These are phyloP conservation scores for Solanum gracilifrons DNA, from an alignment of 257 asterid species.

Conservation along the genomic window DNA sequence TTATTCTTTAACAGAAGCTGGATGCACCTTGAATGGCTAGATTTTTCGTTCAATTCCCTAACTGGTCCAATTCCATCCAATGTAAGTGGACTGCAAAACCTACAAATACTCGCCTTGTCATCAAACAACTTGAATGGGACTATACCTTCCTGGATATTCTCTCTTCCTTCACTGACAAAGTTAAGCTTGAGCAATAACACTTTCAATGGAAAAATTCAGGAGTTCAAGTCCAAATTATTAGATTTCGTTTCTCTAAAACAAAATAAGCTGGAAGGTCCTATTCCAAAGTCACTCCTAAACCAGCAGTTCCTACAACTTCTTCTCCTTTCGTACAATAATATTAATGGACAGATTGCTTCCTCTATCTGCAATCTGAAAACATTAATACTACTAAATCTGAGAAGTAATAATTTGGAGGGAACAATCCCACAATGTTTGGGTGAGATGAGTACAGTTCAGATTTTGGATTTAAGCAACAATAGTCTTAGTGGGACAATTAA, in stretches of 20 bases:
- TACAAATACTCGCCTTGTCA: neutral
- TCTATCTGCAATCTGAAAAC: neutral
- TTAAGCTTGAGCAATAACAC: too few relatives aligned
- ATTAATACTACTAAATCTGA: rapidly evolving
- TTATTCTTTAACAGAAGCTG: neutral
- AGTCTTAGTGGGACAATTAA: too few relatives aligned
- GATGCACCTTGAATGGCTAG: neutral
- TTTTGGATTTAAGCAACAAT: too few relatives aligned
- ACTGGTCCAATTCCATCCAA: neutral
- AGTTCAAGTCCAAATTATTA: neutral
- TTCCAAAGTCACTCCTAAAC: neutral
- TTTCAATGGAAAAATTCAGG: neutral
- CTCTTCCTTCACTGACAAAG: too few relatives aligned
- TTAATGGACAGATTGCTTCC: neutral
- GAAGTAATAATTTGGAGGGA: neutral
- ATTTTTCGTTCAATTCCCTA: neutral
- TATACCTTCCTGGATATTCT: too few relatives aligned
- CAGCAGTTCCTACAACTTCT: rapidly evolving
- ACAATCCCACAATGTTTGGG: too few relatives aligned
- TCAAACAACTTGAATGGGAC: neutral
- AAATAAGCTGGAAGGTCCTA: neutral
- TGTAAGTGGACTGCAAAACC: neutral
- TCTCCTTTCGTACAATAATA: neutral
- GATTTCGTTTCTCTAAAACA: rapidly evolving
- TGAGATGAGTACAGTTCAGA: too few relatives aligned